These are phyloP conservation scores for Aspergillus haitiensis DNA, from an alignment of 495 filamentous ascomycete species.

Conservation along the genomic window DNA sequence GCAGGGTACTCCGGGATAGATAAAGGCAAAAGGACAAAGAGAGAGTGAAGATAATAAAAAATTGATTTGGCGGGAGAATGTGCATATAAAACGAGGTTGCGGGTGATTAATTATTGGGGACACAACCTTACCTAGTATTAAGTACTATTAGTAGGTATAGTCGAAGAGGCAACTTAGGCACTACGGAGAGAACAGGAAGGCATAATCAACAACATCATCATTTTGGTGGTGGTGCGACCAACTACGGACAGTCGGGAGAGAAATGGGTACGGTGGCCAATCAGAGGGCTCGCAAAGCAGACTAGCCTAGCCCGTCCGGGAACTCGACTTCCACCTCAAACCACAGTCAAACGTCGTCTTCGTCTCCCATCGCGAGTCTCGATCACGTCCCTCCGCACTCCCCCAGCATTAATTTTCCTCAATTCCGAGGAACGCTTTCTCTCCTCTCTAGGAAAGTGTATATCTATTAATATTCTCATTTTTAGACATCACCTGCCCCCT, in stretches of 20 bases:
- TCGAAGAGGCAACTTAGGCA: background rate
- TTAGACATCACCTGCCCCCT: slow-evolving; percentile 33
- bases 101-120: too few species aligned
- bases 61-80: too few species aligned
- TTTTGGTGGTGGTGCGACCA: slow-evolving; percentile 15
- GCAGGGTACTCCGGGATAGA: too few species aligned
- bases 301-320: slow-evolving; percentile 44
- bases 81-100: too few species aligned
- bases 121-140: too few species aligned
- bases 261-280: slow-evolving; percentile 34
- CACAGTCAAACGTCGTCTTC: slow-evolving; percentile 43
- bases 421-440: slow-evolving; percentile 28
- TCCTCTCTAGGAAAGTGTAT: slow-evolving; percentile 22
- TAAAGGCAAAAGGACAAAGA: too few species aligned
- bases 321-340: slow-evolving; percentile 50
- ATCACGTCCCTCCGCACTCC: slow-evolving; percentile 37
- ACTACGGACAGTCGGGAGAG: slow-evolving; percentile 17
- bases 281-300: slow-evolving; percentile 35
- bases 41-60: too few species aligned
- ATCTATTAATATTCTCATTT: slow-evolving; percentile 34
- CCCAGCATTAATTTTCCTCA: slow-evolving; percentile 21
- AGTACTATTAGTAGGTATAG: too few species aligned
- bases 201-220: slow-evolving; percentile 26
- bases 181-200: slow-evolving; percentile 18
- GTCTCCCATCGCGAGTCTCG: slow-evolving; percentile 36